phyloP scores from a whole-genome alignment of 768 basidiomycete species.

The Hortiboletus campestris region DNA sequence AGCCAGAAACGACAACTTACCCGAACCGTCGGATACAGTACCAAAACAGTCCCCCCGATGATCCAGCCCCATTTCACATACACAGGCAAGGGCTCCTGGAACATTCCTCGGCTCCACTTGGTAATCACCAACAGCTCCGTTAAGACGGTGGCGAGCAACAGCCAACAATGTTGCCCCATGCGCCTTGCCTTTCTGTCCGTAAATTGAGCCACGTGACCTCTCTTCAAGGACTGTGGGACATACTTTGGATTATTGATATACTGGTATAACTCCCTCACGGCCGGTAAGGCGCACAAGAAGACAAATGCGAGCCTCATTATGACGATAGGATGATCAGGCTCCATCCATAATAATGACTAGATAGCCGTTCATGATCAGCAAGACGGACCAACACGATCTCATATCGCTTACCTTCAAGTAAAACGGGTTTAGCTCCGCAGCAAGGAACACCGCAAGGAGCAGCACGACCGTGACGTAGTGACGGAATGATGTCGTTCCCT shows the following conservation, averaged over 20 bases:
- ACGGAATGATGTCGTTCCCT: conserved; percentile 68
- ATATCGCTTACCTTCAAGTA: conserved; percentile 68
- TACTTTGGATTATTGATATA: conserved; percentile 83
- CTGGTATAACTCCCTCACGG: conserved; percentile 79
- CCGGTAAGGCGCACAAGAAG: conserved; percentile 85
- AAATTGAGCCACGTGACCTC: conserved; percentile 1
- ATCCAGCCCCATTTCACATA: conserved; percentile 66
- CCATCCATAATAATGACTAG: conserved; percentile 71
- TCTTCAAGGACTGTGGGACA: conserved; percentile 15
- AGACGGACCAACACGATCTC: conserved; percentile 5
- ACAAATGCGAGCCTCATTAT: conserved; percentile 69
- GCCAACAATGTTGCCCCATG: conserved; percentile 90
- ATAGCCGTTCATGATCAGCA: conserved; percentile 37
- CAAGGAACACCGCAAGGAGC: conserved; percentile 74
- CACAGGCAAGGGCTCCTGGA: conserved; percentile 58
- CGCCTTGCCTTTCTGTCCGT: conserved; percentile 68
- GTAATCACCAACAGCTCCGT: conserved; percentile 78
- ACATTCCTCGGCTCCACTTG: conserved; percentile 81
- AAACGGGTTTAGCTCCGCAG: conserved; percentile 84
- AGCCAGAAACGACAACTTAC: conserved; percentile 38
- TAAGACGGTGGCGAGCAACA: conserved; percentile 79
- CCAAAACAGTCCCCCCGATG: conserved; percentile 54
- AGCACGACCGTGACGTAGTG: conserved; percentile 76
- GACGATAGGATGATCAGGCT: conserved; percentile 84
- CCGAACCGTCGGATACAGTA: conserved; percentile 67